A percentile compares a stretch with the other conserved stretches of the same genome.
Conservation (phyloP, 169 alveolate species). For the Cystoisospora suis region DNA sequence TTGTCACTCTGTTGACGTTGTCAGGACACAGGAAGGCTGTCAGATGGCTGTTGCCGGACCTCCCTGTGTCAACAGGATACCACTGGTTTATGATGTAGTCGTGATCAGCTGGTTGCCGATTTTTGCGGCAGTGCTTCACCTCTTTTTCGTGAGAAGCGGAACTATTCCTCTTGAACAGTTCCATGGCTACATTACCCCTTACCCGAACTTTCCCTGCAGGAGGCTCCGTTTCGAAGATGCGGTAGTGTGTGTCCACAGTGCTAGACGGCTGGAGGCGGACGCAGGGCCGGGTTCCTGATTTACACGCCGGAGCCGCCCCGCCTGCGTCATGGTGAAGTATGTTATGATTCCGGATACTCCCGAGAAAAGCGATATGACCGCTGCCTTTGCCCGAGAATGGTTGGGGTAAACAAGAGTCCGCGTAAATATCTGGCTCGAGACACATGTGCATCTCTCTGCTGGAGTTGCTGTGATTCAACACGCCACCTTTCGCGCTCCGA, state of each 20-base stretch:
- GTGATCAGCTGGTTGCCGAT: slow-evolving; percentile 1
- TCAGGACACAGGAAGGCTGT: not conserved
- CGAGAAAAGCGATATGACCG: not conserved
- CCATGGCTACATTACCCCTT: not conserved
- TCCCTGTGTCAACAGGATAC: not conserved
- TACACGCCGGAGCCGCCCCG: not conserved
- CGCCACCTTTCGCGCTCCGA: not conserved
- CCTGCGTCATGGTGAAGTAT: not conserved
- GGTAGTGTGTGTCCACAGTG: not conserved
- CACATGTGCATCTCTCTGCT: slow-evolving; percentile 19
- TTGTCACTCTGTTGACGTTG: not conserved
- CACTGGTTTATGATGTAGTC: not conserved
- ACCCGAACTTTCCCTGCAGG: slow-evolving; percentile 9
- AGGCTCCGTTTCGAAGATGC: slow-evolving; percentile 28
- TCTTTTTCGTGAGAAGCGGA: not conserved
- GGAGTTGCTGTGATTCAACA: not conserved
- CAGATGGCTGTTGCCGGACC: not conserved
- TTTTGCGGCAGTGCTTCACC: not conserved
- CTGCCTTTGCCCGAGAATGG: not conserved
- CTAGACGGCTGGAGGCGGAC: not conserved
- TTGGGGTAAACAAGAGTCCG: not conserved
- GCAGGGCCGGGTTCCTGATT: not conserved
- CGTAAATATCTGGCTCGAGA: not conserved
- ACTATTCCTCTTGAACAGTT: not conserved
- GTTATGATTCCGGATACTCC: not conserved